Base-by-base conservation (phyloP, 2,329 filamentous ascomycete species). In the Colletotrichum sp. region DNA sequence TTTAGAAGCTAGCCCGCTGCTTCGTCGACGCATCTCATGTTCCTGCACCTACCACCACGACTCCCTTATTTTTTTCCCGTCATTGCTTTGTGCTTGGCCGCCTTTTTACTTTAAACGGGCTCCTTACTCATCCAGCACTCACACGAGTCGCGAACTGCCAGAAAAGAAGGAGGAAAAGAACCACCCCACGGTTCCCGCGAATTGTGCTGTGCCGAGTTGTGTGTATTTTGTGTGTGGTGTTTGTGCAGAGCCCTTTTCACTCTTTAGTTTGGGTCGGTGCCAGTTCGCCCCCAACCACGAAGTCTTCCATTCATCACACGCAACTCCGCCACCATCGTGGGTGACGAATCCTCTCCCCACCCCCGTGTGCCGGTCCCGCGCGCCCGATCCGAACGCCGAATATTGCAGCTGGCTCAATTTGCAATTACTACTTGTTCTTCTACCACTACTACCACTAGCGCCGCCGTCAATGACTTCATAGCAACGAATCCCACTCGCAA, bases 301-400 rank as follows among this genome's bases (percentile, higher is more conserved):
- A 71, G 63, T 21, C 71, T 59, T 67, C 59, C 39, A 72, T 69
- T 75, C 71, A 55, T 66, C 65, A 72, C 69, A 59, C 39, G 64
- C 55, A 69, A 62, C 75, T 75, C 67, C 75, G 75, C 75, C 75
- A 77, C 75, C 71, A 70, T 75, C 66, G 36, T 63, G 44, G 75
- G 66, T 77, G 66, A 77, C 75, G 75, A 77, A 62, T 75, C 75
- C 71, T 64, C 66, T 55, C 75, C 65, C 71, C 75, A 74, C 74
- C 62, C 64, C 59, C 44, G 69, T 62, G 69, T 74, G 69, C 70
- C 70, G 55, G 59, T 71, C 49, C 69, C 59, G 30, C 30, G 60
- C 30, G 32, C 16, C 67, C 55, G 49, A 68, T 28, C 64, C 70
- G 63, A 69, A 72, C 55, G 65, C 65, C 55, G 65, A 44, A 57